Base-by-base conservation (phyloP, 2,329 filamentous ascomycete genomes). In the Ceratocystis colombiana region DNA sequence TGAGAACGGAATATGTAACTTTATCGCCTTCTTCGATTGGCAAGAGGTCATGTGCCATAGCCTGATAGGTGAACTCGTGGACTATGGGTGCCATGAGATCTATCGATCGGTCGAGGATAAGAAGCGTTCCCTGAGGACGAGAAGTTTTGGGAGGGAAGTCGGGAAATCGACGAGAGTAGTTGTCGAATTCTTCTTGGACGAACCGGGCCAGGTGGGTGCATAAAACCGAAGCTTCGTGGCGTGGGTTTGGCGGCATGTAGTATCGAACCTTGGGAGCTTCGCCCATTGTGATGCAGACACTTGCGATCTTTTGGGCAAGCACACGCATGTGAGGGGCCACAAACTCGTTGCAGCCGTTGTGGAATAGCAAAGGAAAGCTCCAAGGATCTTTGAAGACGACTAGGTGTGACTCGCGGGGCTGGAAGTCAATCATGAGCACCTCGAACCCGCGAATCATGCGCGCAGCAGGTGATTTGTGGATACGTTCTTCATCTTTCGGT, bases 11-110 rank as follows among this genome's bases (percentile, higher is more conserved):
- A 73, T 92, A 99, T 0, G 88, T 90, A 8, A 95, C 83, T 74
- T 94, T 96, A 70, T 96, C 91, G 28, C 84, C 87, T 65, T 97
- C 94, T 71, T 88, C 86, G 72, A 99, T 90, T 0, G 88, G 88
- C 37, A 99, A 78, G 7, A 99, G 79, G 73, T 99, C 94, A 75
- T 96, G 90, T 2, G 90, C 93, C 93, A 99, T 97, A 63, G 94
- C 91, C 76, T 99, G 94, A 74, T 97, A 99, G 12, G 94, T 96
- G 74, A 99, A 96, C 72, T 99, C 94, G 76, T 99, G 94, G 3
- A 97, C 74, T 10, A 97, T 77, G 0, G 94, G 94, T 0, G 93
- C 87, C 77, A 88, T 85, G 2, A 96, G 76, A 74, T 99, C 94
- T 88, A 99, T 94, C 6, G 91, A 90, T 69, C 94, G 84, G 74